Evolutionary conservation across 495 filamentous ascomycete genomes (phyloP).

Genomic region (Lepraria neglecta): DNA sequence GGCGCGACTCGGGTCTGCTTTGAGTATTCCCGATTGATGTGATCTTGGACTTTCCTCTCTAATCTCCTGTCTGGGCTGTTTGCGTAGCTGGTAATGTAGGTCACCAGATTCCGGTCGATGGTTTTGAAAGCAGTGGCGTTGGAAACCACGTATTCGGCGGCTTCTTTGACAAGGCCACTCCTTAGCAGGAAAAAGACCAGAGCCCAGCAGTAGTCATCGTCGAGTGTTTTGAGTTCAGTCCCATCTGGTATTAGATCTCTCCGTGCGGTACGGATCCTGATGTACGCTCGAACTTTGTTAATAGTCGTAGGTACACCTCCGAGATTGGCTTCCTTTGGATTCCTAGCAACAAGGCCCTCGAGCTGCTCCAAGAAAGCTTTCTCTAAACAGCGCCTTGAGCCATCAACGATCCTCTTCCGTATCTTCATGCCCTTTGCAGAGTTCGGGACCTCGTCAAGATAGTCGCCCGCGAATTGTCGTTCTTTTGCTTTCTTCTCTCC

Average conservation of each 20-base stretch:
- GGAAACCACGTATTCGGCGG: conserved; percentile 73
- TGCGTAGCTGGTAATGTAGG: conserved; percentile 79
- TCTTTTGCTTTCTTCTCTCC: conserved; percentile 62
- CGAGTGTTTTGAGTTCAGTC: conserved; percentile 61
- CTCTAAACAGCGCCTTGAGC: conserved; percentile 71
- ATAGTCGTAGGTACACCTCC: conserved; percentile 80
- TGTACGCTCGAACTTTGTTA: conserved; percentile 87
- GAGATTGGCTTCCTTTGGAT: conserved; percentile 80
- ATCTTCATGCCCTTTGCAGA: conserved; percentile 54
- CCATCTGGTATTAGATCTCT: conserved; percentile 77
- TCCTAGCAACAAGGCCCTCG: conserved; percentile 66
- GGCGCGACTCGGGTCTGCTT: conserved; percentile 75
- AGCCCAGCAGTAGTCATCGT: conserved; percentile 86
- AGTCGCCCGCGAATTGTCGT: conserved; percentile 67
- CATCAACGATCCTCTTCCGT: conserved; percentile 68
- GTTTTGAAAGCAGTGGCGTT: conserved; percentile 74
- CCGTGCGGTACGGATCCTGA: conserved; percentile 64
- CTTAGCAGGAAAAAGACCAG: conserved; percentile 89
- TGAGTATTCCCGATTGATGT: conserved; percentile 83
- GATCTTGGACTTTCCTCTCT: conserved; percentile 68
- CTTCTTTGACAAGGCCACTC: conserved; percentile 74
- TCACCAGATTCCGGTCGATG: conserved; percentile 81
- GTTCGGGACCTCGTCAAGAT: conserved; percentile 62
- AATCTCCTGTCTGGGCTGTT: conserved; percentile 65
- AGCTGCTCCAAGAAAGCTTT: conserved; percentile 64